Evolutionary conservation across 495 filamentous ascomycete genomes (phyloP).

Genomic region (Hyaloscypha variabilis): DNA sequence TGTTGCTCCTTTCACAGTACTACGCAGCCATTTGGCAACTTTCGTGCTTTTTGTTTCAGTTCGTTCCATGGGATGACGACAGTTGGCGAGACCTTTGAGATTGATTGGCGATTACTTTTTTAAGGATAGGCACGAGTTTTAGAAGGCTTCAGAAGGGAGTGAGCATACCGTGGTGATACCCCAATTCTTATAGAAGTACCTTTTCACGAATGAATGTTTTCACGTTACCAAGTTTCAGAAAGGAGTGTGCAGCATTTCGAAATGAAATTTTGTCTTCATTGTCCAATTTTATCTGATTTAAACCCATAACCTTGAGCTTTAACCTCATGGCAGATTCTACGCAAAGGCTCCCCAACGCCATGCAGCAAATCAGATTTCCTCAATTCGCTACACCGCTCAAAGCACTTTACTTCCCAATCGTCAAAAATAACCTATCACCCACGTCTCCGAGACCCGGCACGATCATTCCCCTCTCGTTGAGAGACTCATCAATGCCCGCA

Average conservation of each 20-base stretch:
- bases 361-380: neutral
- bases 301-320: neutral
- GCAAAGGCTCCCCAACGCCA: conserved; percentile 2
- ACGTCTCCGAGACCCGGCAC: conserved; percentile 90
- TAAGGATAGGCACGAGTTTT: neutral
- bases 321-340: neutral
- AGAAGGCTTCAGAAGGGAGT: neutral
- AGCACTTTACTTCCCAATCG: conserved; percentile 75
- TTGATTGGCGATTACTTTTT: neutral
- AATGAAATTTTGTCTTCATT: neutral
- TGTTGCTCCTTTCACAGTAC: conserved; percentile 22
- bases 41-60: conserved; percentile 14
- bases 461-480: conserved; percentile 84
- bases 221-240: neutral
- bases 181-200: neutral
- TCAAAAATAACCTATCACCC: conserved; percentile 90
- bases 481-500: conserved; percentile 73
- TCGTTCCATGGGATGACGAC: conserved; percentile 29
- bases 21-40: conserved; percentile 12
- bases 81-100: conserved; percentile 3
- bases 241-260: neutral
- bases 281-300: neutral
- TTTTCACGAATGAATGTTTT: neutral
- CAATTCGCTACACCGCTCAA: conserved; percentile 1
- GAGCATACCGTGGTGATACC: neutral